Base-by-base conservation (phyloP, 768 basidiomycete genomes). In the Lentinula sp. region DNA sequence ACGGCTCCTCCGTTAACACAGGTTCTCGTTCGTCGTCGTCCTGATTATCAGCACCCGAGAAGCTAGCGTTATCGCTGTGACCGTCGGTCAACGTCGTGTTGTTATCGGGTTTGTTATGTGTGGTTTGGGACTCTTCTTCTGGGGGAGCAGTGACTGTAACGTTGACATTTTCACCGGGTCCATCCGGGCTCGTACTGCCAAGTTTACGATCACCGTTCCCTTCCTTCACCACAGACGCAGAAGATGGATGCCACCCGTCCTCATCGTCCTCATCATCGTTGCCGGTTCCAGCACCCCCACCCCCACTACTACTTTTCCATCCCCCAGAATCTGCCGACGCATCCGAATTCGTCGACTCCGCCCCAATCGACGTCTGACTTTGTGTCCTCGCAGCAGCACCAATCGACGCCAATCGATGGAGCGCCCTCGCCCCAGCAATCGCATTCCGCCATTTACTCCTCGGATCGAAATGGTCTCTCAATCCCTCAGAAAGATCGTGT, bases 381-480 rank as follows among this genome's bases (percentile, higher is more conserved):
- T 21, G 18, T 2, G 48, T 42, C n/a, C 35, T 40, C 57, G 16
- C 31, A 16, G 54, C n/a, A 6, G 55, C 37, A 21, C 37, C 67
- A 66, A 62, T 62, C 56, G 60, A 62, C 56, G 74, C 72, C 18
- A 82, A 70, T 28, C 81, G 73, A 34, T 72, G 67, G 13, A 81
- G 40, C 0, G 76, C 80, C 15, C 79, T 74, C 23, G 80, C 79
- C 34, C 78, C 76, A 1, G 75, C 68, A 65, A 95, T 91, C 13
- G 89, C 90, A 1, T 77, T 75, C 54, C 83, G 81, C 93, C 93
- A 95, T 42, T 80, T 80, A 1, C 84, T 86, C 46, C 80, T 80
- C 0, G 92, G 81, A 68, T 92, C 80, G 73, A 96, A 95, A 76
- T 94, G 84, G 35, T 92, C 87, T 35, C 89, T 88, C 53, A 97